phyloP scores from a whole-genome alignment of 176 grass and related monocot genomes.

The Avena eriantha region DNA sequence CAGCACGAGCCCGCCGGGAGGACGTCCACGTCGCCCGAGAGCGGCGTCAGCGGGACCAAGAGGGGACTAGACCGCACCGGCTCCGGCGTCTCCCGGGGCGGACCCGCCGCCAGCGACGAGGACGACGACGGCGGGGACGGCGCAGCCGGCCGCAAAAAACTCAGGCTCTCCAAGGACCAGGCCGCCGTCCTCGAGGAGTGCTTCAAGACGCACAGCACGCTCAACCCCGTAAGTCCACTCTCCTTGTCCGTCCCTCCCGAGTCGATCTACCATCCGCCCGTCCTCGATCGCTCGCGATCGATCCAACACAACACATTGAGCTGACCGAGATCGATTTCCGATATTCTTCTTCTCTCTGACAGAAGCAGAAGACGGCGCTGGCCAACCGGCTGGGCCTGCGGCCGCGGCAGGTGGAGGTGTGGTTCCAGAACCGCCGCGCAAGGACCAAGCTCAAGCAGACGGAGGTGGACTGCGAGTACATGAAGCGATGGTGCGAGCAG shows the following conservation, averaged over 20 bases:
- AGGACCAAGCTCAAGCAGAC: slow-evolving; percentile 98
- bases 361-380: slow-evolving; percentile 85
- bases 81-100: slow-evolving; percentile 48
- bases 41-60: slow-evolving; percentile 61
- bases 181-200: slow-evolving; percentile 92
- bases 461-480: slow-evolving; percentile 96
- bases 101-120: slow-evolving; percentile 46
- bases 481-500: slow-evolving; percentile 94
- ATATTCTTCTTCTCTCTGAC: neutral
- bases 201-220: slow-evolving; percentile 98
- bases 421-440: slow-evolving; percentile 94
- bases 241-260: neutral
- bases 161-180: slow-evolving; percentile 87
- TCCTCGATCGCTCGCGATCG: too few relatives aligned
- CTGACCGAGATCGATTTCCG: neutral
- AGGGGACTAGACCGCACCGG: slow-evolving; percentile 47
- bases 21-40: slow-evolving; percentile 75
- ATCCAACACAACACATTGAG: neutral
- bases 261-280: neutral
- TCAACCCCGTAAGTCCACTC: slow-evolving; percentile 66
- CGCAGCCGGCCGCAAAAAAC: slow-evolving; percentile 79
- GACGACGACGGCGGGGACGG: slow-evolving; percentile 74
- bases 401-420: slow-evolving; percentile 94
- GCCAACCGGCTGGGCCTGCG: slow-evolving; percentile 72
- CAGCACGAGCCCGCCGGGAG: slow-evolving; percentile 28